These are phyloP conservation scores for Geranomyces variabilis DNA, from an alignment of 192 early-diverging fungal genomes.

Conservation along the genomic window DNA sequence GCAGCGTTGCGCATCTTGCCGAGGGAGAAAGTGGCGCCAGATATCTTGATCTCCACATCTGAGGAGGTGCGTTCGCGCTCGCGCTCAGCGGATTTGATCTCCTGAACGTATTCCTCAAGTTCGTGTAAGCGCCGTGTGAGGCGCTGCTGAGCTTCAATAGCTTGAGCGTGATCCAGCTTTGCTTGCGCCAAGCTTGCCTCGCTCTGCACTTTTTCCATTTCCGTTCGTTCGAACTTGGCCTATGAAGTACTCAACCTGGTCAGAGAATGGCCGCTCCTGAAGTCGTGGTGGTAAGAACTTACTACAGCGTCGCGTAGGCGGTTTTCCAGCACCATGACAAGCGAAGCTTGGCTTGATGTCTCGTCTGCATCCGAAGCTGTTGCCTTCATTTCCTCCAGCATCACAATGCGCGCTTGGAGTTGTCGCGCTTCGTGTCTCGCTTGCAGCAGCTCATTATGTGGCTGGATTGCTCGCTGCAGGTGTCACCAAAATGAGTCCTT, in stretches of 20 bases:
- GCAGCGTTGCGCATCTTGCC: constrained; percentile 30
- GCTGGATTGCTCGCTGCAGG: background rate
- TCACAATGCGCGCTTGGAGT: constrained; percentile 16
- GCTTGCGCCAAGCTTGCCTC: constrained; percentile 31
- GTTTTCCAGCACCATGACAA: constrained; percentile 39
- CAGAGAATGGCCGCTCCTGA: too few relatives aligned
- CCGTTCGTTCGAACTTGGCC: constrained; percentile 36
- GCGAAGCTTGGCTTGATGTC: constrained; percentile 21
- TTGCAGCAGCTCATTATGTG: background rate
- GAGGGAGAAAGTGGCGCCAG: constrained; percentile 39
- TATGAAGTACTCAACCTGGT: too few relatives aligned
- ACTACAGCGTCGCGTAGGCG: constrained; percentile 45
- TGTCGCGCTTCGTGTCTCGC: constrained; percentile 14
- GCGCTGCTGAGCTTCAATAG: constrained; percentile 11
- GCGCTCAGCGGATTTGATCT: constrained; percentile 18
- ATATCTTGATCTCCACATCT: constrained; percentile 28
- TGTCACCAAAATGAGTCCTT: background rate
- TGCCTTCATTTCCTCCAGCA: constrained; percentile 37
- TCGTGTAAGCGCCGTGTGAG: constrained; percentile 23
- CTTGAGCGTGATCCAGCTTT: constrained; percentile 32
- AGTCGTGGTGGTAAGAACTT: constrained; percentile 5
- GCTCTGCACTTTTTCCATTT: constrained; percentile 29
- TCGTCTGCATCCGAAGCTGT: too few relatives aligned
- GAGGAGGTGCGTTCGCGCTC: constrained; percentile 21
- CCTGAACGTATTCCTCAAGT: too few relatives aligned